Conservation (phyloP, 306 rosid genomes). For the Inga oerstediana region DNA sequence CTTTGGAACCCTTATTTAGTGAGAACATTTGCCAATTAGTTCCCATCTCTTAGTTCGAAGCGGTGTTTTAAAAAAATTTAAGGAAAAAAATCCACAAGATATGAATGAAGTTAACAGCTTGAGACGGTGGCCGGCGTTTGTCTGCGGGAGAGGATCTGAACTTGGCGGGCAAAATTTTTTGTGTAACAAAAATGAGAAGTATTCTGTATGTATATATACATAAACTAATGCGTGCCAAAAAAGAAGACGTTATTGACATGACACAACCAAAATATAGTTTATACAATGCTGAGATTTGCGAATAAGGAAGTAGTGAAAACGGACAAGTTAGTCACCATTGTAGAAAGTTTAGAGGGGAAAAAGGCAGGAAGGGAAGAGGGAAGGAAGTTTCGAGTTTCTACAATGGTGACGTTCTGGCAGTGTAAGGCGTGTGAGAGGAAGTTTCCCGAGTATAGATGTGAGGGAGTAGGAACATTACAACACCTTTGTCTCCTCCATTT, state of each 20-base stretch:
- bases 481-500: background rate
- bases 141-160: background rate
- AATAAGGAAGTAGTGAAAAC: background rate
- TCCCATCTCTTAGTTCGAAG: conserved; percentile 19
- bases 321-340: background rate
- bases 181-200: background rate
- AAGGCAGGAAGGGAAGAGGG: background rate
- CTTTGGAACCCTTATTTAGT: too few species aligned
- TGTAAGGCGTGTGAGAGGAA: background rate
- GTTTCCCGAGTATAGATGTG: background rate
- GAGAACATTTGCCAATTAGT: too few species aligned
- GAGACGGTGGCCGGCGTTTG: background rate
- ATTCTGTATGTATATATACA: too few species aligned
- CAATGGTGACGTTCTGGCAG: background rate
- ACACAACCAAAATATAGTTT: background rate
- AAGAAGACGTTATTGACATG: background rate
- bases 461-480: background rate
- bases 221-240: background rate
- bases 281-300: background rate
- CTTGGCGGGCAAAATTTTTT: background rate
- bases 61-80: conserved; percentile 22
- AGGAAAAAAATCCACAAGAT: background rate
- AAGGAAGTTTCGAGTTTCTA: background rate
- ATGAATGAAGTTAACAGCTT: background rate
- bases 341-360: background rate